Evolutionary conservation across 1,284 basidiomycete genomes (phyloP), one percentile per base, ranked within the genome.

Genomic region (Ustilago trichophora): DNA sequence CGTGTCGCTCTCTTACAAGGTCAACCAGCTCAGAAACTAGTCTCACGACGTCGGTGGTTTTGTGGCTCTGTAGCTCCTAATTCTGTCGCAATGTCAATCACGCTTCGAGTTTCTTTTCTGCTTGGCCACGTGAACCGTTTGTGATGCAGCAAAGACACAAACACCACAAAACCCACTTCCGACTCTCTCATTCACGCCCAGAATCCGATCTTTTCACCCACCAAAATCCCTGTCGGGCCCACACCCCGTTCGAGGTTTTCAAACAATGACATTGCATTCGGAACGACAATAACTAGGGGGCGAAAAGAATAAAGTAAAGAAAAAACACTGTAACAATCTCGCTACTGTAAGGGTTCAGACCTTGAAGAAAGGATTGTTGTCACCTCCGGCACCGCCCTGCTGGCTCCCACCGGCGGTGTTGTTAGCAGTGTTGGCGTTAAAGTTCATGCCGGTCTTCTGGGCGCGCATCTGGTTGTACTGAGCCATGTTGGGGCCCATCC

Each of bases 331-430:
- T n/a, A n/a, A n/a, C n/a, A n/a, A n/a, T n/a, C n/a, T n/a, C n/a
- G n/a, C n/a, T n/a, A 48, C 19, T 3, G 21, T 11, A 16, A 33
- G 18, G 9, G 27, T 15, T 63, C 59, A 75, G 16, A 73, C 41
- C 35, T 72, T 66, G 59, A 74, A 76, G 54, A 76, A 76, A 9
- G 74, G 74, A 37, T 76, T 76, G 49, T 54, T 76, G 12, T 60
- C 62, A 34, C 41, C 54, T 10, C 47, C 43, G 35, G 41, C 36
- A 12, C 34, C 36, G 3, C 37, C 44, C 43, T 44, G 44, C 46
- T 60, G 64, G 31, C 25, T 43, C 29, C 19, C n/a, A 19, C n/a
- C n/a, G n/a, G n/a, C n/a, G n/a, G n/a, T n/a, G n/a, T 16, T 36
- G 9, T 12, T 6, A 5, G 19, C 19, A 9, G 56, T 59, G 38